These are phyloP conservation scores for Aspergillus sp. DNA, from an alignment of 2,329 filamentous ascomycete species.

Conservation along the genomic window DNA sequence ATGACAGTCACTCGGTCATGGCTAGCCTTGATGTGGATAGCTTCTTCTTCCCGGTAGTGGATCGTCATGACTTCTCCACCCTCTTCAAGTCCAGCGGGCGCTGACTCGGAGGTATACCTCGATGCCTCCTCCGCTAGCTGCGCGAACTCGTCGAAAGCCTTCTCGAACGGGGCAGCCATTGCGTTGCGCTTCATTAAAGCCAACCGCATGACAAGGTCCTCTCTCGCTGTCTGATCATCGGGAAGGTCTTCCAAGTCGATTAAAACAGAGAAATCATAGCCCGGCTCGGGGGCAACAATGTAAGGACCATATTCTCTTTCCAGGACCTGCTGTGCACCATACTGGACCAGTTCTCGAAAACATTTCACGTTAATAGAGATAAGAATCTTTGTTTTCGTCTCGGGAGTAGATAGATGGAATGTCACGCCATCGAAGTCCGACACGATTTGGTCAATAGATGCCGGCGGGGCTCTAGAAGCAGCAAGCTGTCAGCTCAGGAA, in stretches of 20 bases:
- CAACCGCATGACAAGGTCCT: slow-evolving; percentile 83
- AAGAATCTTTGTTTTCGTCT: slow-evolving; percentile 88
- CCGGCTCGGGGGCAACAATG: slow-evolving; percentile 80
- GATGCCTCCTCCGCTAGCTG: slow-evolving; percentile 82
- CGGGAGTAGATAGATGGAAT: slow-evolving; percentile 96
- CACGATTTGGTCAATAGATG: slow-evolving; percentile 94
- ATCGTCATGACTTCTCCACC: slow-evolving; percentile 93
- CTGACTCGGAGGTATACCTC: slow-evolving; percentile 89
- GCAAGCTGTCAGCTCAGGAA: slow-evolving; percentile 38
- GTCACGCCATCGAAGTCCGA: slow-evolving; percentile 99
- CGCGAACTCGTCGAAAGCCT: slow-evolving; percentile 91
- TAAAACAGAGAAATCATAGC: slow-evolving; percentile 93
- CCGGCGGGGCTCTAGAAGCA: slow-evolving; percentile 68
- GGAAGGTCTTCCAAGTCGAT: slow-evolving; percentile 88
- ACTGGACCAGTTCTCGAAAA: slow-evolving; percentile 86
- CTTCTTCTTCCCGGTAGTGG: slow-evolving; percentile 97
- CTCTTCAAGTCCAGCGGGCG: slow-evolving; percentile 84
- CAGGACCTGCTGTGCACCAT: slow-evolving; percentile 88
- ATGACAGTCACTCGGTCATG: slow-evolving; percentile 98
- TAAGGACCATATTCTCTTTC: slow-evolving; percentile 93
- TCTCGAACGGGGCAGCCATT: slow-evolving; percentile 98
- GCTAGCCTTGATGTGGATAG: slow-evolving; percentile 97
- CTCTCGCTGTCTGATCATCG: slow-evolving; percentile 76
- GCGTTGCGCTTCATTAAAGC: slow-evolving; percentile 95
- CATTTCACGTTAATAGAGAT: slow-evolving; percentile 95